These are phyloP conservation scores for Trichoderma atroviride DNA, from an alignment of 2,329 filamentous ascomycete genomes.

Conservation along the genomic window DNA sequence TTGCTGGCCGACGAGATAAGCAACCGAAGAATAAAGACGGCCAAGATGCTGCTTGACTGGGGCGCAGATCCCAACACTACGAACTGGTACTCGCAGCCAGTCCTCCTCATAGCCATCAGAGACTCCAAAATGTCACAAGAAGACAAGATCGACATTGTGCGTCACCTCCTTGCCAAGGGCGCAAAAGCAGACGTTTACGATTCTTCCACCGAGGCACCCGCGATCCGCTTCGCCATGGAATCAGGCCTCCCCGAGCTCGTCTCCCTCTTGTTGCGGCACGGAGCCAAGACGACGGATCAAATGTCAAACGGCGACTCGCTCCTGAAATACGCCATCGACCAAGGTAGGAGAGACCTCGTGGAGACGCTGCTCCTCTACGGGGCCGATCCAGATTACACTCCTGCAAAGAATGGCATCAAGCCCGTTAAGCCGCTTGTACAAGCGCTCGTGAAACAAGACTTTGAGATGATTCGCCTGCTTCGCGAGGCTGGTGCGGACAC, in stretches of 20 bases:
- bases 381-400: constrained; percentile 37
- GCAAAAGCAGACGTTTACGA: constrained; percentile 38
- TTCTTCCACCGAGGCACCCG: constrained; percentile 29
- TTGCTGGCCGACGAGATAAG: constrained; percentile 41
- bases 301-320: constrained; percentile 38
- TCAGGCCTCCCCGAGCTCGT: constrained; percentile 33
- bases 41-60: constrained; percentile 38
- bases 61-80: constrained; percentile 40
- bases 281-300: constrained; percentile 34
- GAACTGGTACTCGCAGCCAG: constrained; percentile 38
- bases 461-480: constrained; percentile 37
- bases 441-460: constrained; percentile 36
- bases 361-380: constrained; percentile 38
- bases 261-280: constrained; percentile 36
- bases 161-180: constrained; percentile 40
- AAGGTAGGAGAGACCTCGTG: constrained; percentile 31
- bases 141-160: constrained; percentile 35
- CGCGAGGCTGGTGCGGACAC: constrained; percentile 35
- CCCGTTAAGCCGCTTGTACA: constrained; percentile 40
- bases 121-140: constrained; percentile 33
- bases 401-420: constrained; percentile 38
- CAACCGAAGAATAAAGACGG: constrained; percentile 39
- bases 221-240: constrained; percentile 36
- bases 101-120: constrained; percentile 38
- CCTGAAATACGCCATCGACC: constrained; percentile 38